Conservation (phyloP, 306 rosid species). For the Pterocarpus macrocarpus region DNA sequence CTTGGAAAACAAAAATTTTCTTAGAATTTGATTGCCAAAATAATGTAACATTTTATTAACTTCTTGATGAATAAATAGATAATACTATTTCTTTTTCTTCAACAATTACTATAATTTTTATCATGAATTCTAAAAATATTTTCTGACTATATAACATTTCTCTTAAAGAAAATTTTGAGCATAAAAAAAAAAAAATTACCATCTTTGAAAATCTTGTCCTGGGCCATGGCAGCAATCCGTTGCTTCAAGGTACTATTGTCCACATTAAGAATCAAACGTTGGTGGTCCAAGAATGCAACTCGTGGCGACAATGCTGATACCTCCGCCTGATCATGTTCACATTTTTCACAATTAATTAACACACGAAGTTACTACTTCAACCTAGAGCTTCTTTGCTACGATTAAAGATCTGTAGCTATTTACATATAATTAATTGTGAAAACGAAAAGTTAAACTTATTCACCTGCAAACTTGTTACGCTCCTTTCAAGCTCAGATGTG, state of each 20-base stretch:
- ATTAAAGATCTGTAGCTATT: neutral
- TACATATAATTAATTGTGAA: neutral
- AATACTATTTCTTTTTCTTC: no score
- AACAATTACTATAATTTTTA: no score
- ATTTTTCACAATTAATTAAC: neutral
- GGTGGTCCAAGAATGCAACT: constrained; percentile 95
- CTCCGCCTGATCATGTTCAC: constrained; percentile 66
- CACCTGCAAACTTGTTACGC: constrained; percentile 90
- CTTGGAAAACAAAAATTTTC: neutral
- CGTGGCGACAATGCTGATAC: constrained; percentile 94
- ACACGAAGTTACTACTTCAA: no score
- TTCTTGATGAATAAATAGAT: neutral
- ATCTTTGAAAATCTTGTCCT: constrained; percentile 94
- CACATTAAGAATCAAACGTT: constrained; percentile 87
- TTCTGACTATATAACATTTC: no score
- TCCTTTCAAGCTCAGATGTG: constrained; percentile 88
- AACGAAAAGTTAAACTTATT: neutral
- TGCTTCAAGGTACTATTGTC: constrained; percentile 92
- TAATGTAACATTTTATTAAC: no score
- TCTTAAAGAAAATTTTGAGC: no score
- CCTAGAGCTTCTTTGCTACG: no score
- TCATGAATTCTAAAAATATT: no score
- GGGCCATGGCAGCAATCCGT: constrained; percentile 94
- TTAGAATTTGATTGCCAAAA: no score
- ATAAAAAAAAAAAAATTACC: no score